phyloP scores from a whole-genome alignment of 164 flowering plant species.

The Nelumbo lutea region DNA sequence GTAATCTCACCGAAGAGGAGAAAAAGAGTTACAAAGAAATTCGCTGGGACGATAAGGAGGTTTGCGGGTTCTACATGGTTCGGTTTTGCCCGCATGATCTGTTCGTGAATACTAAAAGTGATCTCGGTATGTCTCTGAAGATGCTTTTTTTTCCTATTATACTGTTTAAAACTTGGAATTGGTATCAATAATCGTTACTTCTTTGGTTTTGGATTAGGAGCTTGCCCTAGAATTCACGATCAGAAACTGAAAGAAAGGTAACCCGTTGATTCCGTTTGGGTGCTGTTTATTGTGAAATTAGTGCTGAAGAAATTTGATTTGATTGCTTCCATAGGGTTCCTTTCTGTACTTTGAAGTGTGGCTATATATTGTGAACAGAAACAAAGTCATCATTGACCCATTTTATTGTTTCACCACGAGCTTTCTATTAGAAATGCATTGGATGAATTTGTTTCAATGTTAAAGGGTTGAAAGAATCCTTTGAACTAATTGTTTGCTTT shows the following conservation, averaged over 20 bases:
- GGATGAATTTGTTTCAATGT: background rate
- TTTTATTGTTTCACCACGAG: background rate
- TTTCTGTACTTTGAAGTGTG: background rate
- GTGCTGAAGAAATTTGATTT: background rate
- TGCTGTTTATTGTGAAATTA: background rate
- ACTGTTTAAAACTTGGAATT: background rate
- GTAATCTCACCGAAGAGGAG: conserved; percentile 93
- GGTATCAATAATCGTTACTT: background rate
- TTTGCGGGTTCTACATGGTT: conserved; percentile 84
- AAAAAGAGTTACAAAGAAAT: conserved; percentile 70
- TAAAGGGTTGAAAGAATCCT: background rate
- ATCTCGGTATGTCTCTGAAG: conserved; percentile 58
- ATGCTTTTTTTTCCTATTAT: background rate
- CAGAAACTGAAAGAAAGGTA: conserved; percentile 95
- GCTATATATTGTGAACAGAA: background rate
- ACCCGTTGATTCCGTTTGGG: background rate
- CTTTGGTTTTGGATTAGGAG: conserved; percentile 42
- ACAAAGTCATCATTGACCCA: background rate
- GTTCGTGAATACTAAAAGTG: conserved; percentile 94
- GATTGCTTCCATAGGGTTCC: conserved; percentile 1
- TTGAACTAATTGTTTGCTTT: conserved; percentile 30
- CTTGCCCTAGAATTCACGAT: conserved; percentile 89
- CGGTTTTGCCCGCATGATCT: conserved; percentile 98
- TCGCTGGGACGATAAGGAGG: conserved; percentile 92
- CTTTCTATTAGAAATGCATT: background rate